Base-by-base conservation (phyloP, 225 moss, liverwort and hornwort genomes). In the Asterella californica region DNA sequence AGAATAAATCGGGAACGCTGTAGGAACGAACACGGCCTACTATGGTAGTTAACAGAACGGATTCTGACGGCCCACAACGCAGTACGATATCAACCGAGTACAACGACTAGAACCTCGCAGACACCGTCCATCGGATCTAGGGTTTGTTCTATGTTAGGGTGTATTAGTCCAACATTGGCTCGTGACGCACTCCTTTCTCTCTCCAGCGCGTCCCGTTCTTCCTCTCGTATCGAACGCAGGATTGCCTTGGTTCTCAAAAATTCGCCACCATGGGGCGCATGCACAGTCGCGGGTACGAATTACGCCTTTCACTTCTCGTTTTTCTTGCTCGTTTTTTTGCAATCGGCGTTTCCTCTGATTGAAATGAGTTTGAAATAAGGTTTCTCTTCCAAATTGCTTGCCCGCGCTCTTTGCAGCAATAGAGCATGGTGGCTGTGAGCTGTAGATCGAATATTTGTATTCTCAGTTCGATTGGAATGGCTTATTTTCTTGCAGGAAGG, bases 201-300 rank as follows among this genome's bases (percentile, higher is more conserved):
- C n/a, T n/a, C n/a, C n/a, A n/a, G n/a, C n/a, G n/a, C n/a, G n/a
- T n/a, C n/a, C n/a, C 76, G 19, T 22, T 38, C 33, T 42, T 37
- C 61, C 59, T 45, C 37, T 60, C 76, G 59, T 42, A 25, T 18
- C 37, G 12, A 75, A 47, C 75, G 29, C 33, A 75, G 54, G 88
- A 78, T 68, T 76, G 85, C 83, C 87, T 82, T 72, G 75, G 45
- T 78, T n/a, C 67, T 76, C 79, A 76, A 74, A 82, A 88, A 45
- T 59, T 59, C 72, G 86, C 62, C 84, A 86, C 17, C 83, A 92
- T 90, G 91, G 91, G 91, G 80, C 91, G 91, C 17, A 90, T 92
- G 91, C 91, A 92, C 75, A 92, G 91, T 83, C 86, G 88, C 52
- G 91, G 91, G 90, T 90, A 9, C 18, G 57, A 19, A 8, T 0